These are phyloP conservation scores for Cryptosporidium sp. DNA, from an alignment of 169 alveolate genomes.

Conservation along the genomic window DNA sequence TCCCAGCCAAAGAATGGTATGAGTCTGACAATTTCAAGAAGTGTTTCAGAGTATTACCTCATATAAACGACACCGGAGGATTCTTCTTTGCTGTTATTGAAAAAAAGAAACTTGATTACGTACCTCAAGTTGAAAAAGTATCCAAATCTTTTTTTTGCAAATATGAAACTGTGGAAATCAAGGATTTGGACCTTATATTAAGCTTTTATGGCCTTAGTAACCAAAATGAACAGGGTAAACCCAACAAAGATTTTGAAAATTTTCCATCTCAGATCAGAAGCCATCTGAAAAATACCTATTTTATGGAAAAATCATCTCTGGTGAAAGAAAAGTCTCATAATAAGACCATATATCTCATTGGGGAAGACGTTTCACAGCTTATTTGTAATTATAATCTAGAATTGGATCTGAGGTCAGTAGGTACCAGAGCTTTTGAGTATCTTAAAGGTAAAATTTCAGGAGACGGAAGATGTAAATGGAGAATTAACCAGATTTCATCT, in stretches of 20 bases:
- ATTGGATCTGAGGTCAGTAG: slow-evolving; percentile 16
- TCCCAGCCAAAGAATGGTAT: slow-evolving; percentile 78
- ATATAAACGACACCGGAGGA: slow-evolving; percentile 95
- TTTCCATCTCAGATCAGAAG: background rate
- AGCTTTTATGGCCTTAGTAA: slow-evolving; percentile 28
- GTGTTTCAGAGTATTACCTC: slow-evolving; percentile 93
- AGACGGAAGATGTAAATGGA: slow-evolving; percentile 29
- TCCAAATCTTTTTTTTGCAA: background rate
- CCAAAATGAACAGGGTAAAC: background rate
- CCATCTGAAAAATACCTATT: background rate
- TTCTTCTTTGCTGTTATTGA: slow-evolving; percentile 90
- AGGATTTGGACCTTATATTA: background rate
- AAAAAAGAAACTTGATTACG: slow-evolving; percentile 36
- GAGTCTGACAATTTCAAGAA: slow-evolving; percentile 78
- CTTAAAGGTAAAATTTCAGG: slow-evolving; percentile 49
- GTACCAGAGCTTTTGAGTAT: slow-evolving; percentile 21
- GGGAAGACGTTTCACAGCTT: background rate
- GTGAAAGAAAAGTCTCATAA: slow-evolving; percentile 1
- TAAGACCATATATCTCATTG: slow-evolving; percentile 24
- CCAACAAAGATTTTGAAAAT: background rate
- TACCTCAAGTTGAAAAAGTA: background rate
- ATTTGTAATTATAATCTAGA: background rate
- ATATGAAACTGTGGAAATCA: slow-evolving; percentile 3
- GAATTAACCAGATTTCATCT: slow-evolving; percentile 25
- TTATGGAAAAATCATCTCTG: background rate